Base-by-base conservation (phyloP, 164 flowering plant genomes). In the Brasenia schreberi region DNA sequence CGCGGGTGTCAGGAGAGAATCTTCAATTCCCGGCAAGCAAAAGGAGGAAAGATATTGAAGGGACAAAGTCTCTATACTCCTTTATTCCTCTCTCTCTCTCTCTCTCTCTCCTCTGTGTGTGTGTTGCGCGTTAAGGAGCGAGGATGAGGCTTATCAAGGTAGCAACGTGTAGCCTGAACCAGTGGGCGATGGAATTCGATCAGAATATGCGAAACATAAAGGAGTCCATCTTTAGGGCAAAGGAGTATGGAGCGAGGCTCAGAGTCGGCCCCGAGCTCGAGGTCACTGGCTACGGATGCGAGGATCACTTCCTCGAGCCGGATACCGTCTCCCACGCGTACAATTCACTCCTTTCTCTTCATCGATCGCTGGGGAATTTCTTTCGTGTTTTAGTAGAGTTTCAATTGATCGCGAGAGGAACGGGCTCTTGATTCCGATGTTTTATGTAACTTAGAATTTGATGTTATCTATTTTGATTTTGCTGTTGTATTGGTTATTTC, bases 171-270 rank as follows among this genome's bases (percentile, higher is more conserved):
- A 95, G 86, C 71, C 74, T 95, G 77, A 95, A 95, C 74, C 96
- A 95, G 79, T 95, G 99, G 99, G 97, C 99, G 6, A 88, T 95
- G 97, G 99, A 95, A 70, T 95, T 95, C 39, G 96, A 91, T 68
- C 76, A 74, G 68, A 95, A 95, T 70, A 58, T 89, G 76, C 78
- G 79, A 74, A 81, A 91, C 72, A 92, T 89, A 49, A 92, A 89
- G 79, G 92, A 85, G 43, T 92, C 97, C 0, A 92, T 95, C 33
- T 16, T 71, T 4, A 75, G 66, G 73, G 90, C 97, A 42, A 95
- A 92, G 69, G 72, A 77, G 65, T 81, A 83, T 7, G 97, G 97
- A 2, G 97, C 99, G 33, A 86, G 79, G 1, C 85, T 95, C 65
- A 74, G 99, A 63, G 92, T 95, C 12, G 99, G 99, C 12, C 99